Conservation (phyloP, 108 stramenopile genomes). For the Discostella pseudostelligera region DNA sequence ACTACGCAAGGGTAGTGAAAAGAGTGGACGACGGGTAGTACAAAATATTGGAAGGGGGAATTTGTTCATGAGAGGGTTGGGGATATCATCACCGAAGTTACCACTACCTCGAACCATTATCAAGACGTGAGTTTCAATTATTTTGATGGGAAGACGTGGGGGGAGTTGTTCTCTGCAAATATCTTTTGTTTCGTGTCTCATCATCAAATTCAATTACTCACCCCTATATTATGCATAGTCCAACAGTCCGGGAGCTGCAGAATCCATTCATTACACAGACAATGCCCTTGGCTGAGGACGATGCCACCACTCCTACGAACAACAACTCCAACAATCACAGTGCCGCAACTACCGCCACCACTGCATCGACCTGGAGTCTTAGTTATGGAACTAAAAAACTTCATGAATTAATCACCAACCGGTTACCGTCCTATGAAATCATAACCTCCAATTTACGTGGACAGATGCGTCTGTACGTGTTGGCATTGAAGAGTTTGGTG, state of each 20-base stretch:
- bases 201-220: neutral
- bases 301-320: neutral
- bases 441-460: conserved; percentile 45
- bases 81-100: neutral
- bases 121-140: neutral
- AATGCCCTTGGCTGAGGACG: too few relatives aligned
- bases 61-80: conserved; percentile 14
- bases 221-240: too few relatives aligned
- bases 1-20: neutral
- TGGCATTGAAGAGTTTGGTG: conserved; percentile 27
- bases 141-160: neutral
- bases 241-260: too few relatives aligned
- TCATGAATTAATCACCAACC: conserved; percentile 14
- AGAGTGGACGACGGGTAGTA: neutral
- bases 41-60: conserved; percentile 4
- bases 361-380: neutral
- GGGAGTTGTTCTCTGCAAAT: neutral
- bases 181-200: neutral
- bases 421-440: conserved; percentile 40
- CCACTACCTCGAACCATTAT: neutral
- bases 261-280: too few relatives aligned
- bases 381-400: conserved; percentile 36
- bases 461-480: conserved; percentile 52
- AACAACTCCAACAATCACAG: neutral
- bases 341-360: neutral